Evolutionary conservation across 176 grass and related monocot species (phyloP), one percentile per base, ranked within the genome.

Genomic region (Ensete ventricosum): DNA sequence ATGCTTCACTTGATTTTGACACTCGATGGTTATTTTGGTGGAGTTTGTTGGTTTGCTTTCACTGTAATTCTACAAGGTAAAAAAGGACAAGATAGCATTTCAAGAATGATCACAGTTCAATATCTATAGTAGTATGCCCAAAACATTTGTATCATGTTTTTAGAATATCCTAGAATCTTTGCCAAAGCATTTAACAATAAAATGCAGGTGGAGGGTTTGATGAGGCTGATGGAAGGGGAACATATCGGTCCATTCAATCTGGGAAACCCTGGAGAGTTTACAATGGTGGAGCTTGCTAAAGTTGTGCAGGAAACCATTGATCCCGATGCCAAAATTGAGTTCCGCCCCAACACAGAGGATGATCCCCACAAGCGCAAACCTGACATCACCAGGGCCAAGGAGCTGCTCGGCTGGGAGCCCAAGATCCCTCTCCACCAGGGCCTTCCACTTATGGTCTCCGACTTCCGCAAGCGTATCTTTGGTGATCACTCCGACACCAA

Each of bases 301-400:
- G 92, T 96, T 74, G 92, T 96, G 21, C 92, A 96, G 75, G 92
- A 96, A 66, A 96, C 92, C 17, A 96, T 96, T 17, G 89, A 96
- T 76, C 79, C 86, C 5, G 85, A 96, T 52, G 92, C 92, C 1
- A 60, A 48, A 64, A 96, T 96, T 1, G 92, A 96, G 75, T 92
- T 89, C 92, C 84, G 89, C 29, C 48, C 81, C 21, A 96, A 96
- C 92, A 96, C 92, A 3, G 89, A 89, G 67, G 92, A 96, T 1
- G 92, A 96, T 27, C 92, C 92, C 0, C 92, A 96, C 89, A 96
- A 92, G 84, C 89, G 92, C 78, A 96, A 96, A 67, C 92, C 92
- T 2, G 92, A 96, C 64, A 96, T 96, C 77, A 92, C 72, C 43
- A 77, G 78, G 1, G 89, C 92, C 50, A 96, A 92, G 84, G 88